Percentiles rank a stretch among this genome's conserved stretches.
phyloP scores from a whole-genome alignment of 106 monocot species.

The Posidonia australis region DNA sequence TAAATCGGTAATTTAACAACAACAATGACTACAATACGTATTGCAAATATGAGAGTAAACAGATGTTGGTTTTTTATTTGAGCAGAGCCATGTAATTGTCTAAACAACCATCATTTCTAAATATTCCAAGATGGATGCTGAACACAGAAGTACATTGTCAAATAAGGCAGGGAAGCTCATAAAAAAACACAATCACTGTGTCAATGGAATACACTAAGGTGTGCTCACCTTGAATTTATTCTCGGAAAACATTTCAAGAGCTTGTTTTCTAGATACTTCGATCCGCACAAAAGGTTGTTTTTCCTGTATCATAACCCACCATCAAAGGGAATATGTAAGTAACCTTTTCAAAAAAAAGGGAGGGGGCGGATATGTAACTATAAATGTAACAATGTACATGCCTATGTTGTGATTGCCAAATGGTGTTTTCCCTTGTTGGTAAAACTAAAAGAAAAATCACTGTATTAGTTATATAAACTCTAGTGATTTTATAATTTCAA shows the following conservation, averaged over 20 bases:
- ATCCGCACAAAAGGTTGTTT: conserved; percentile 98
- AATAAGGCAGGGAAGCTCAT: neutral
- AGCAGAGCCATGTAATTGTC: too few relatives aligned
- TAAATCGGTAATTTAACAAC: neutral
- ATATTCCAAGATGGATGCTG: neutral
- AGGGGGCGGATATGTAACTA: too few relatives aligned
- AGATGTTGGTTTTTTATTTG: too few relatives aligned
- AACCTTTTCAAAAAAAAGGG: too few relatives aligned
- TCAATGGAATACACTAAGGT: neutral
- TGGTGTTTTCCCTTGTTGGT: too few relatives aligned
- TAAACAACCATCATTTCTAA: neutral
- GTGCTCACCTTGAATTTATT: conserved; percentile 76
- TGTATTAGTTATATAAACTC: too few relatives aligned
- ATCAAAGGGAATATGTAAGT: neutral
- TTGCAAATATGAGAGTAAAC: too few relatives aligned
- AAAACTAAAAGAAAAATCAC: too few relatives aligned
- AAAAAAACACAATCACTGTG: neutral
- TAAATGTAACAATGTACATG: too few relatives aligned
- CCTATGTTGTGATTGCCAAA: too few relatives aligned
- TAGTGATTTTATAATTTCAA: too few relatives aligned
- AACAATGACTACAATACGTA: too few relatives aligned
- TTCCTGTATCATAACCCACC: conserved; percentile 38
- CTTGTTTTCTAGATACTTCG: conserved; percentile 84
- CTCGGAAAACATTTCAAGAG: conserved; percentile 87
- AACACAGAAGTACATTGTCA: neutral